Evolutionary conservation across 495 filamentous ascomycete genomes (phyloP).

Genomic region (Penicillium cataractarum): DNA sequence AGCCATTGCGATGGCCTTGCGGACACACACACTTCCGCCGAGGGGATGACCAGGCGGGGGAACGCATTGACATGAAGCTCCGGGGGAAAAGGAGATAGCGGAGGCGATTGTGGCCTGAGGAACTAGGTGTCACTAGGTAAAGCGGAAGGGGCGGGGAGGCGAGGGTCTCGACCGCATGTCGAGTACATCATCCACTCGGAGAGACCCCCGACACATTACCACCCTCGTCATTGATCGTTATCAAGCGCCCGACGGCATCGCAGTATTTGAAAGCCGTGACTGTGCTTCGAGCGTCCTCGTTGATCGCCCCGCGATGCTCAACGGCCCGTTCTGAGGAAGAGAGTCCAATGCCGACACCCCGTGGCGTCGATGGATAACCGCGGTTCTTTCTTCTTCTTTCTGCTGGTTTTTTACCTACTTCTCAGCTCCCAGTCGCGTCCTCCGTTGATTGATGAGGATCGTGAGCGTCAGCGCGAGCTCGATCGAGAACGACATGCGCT

Average conservation of each 20-base stretch:
- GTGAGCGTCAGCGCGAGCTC: conserved; percentile 48
- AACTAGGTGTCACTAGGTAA: conserved; percentile 11
- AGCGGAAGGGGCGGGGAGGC: conserved; percentile 27
- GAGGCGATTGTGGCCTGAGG: conserved; percentile 14
- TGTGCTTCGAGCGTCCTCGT: conserved; percentile 5
- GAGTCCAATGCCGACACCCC: conserved; percentile 36
- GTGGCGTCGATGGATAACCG: conserved; percentile 53
- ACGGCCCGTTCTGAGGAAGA: conserved; percentile 31
- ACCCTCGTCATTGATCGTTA: conserved; percentile 36
- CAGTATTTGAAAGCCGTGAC: conserved; percentile 1
- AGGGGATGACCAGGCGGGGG: conserved; percentile 54
- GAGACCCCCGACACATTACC: conserved; percentile 12
- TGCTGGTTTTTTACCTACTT: conserved; percentile 54
- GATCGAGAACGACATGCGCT: conserved; percentile 60
- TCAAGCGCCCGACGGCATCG: conserved; percentile 3
- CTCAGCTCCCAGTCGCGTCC: conserved; percentile 50
- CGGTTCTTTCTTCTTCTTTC: conserved; percentile 52
- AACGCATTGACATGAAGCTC: conserved; percentile 62
- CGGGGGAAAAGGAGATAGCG: conserved; percentile 38
- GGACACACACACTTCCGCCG: conserved; percentile 11
- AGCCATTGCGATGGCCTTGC: conserved; percentile 48
- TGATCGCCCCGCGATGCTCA: conserved; percentile 29
- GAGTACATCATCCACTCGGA: conserved; percentile 47
- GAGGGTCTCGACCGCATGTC: conserved; percentile 30
- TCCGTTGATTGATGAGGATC: conserved; percentile 50